Evolutionary conservation across 2,329 filamentous ascomycete species (phyloP).

Genomic region (Pseudofabraea citricarpa): DNA sequence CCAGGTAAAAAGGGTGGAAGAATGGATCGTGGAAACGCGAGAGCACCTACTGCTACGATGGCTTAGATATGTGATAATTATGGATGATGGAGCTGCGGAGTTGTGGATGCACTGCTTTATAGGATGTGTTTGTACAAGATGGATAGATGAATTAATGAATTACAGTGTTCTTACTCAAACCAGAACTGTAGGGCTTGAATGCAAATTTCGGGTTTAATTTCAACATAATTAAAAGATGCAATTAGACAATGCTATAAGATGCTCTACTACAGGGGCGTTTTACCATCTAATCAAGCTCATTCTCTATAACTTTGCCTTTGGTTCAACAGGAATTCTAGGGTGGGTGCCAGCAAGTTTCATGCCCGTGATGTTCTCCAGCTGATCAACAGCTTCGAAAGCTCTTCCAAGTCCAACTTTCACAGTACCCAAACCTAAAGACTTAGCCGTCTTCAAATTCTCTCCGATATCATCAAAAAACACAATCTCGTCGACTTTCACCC

Average conservation of each 20-base stretch:
- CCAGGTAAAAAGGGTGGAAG: constrained; percentile 22
- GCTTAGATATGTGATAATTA: constrained; percentile 11
- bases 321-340: constrained; percentile 18
- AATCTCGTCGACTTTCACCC: constrained; percentile 61
- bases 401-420: constrained; percentile 79
- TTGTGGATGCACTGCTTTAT: no score
- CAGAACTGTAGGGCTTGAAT: no score
- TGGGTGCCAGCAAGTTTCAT: constrained; percentile 43
- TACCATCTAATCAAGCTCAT: no score
- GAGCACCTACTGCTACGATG: constrained; percentile 19
- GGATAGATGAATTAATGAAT: no score
- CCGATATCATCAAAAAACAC: constrained; percentile 88
- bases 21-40: constrained; percentile 17
- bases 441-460: constrained; percentile 80
- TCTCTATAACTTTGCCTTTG: constrained; percentile 7
- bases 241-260: no score
- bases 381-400: constrained; percentile 74
- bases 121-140: no score
- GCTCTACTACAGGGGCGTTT: no score
- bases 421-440: constrained; percentile 69
- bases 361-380: constrained; percentile 72
- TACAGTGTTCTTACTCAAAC: no score
- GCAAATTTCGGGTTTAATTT: no score
- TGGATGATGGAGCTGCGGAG: constrained; percentile 1
- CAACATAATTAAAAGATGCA: no score